Evolutionary conservation across 495 filamentous ascomycete genomes (phyloP).

Genomic region (Penicillium goetzii): DNA sequence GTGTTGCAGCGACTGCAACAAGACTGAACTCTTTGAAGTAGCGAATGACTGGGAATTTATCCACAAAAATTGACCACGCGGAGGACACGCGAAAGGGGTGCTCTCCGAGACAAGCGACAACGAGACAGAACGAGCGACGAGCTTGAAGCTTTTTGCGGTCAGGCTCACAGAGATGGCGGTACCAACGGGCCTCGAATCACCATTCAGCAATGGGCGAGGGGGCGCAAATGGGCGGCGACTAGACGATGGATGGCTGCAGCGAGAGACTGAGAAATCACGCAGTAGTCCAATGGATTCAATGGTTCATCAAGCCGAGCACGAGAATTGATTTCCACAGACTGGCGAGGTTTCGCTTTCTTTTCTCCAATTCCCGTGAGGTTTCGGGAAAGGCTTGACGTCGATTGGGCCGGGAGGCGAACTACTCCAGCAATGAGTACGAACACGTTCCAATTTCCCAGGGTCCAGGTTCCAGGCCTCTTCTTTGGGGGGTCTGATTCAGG

Average conservation of each 20-base stretch:
- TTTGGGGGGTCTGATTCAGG: constrained; percentile 1
- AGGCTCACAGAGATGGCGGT: constrained; percentile 36
- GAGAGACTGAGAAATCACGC: constrained; percentile 28
- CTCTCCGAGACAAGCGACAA: constrained; percentile 37
- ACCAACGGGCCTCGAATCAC: constrained; percentile 43
- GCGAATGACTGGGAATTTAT: constrained; percentile 57
- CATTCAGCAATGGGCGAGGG: constrained; percentile 31
- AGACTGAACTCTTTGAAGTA: constrained; percentile 47
- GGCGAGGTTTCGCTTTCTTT: constrained; percentile 34
- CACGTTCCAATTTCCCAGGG: constrained; percentile 10
- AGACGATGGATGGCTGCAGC: constrained; percentile 46
- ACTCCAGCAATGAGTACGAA: constrained; percentile 43
- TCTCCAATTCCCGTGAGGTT: constrained; percentile 23
- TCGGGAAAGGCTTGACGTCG: constrained; percentile 30
- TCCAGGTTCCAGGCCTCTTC: neutral
- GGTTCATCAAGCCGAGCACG: constrained; percentile 27
- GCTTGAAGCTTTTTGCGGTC: constrained; percentile 39
- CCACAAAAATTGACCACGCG: constrained; percentile 43
- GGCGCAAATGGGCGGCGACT: constrained; percentile 35
- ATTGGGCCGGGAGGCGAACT: constrained; percentile 35
- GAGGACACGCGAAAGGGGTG: constrained; percentile 35
- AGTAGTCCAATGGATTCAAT: constrained; percentile 26
- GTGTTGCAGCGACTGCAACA: constrained; percentile 55
- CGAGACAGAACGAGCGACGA: constrained; percentile 48
- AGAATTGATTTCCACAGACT: constrained; percentile 21